A percentile compares a stretch with the other conserved stretches of the same genome.
These are phyloP conservation scores for Cyclanthera cordifolia DNA, from an alignment of 306 rosid genomes.

Conservation along the genomic window DNA sequence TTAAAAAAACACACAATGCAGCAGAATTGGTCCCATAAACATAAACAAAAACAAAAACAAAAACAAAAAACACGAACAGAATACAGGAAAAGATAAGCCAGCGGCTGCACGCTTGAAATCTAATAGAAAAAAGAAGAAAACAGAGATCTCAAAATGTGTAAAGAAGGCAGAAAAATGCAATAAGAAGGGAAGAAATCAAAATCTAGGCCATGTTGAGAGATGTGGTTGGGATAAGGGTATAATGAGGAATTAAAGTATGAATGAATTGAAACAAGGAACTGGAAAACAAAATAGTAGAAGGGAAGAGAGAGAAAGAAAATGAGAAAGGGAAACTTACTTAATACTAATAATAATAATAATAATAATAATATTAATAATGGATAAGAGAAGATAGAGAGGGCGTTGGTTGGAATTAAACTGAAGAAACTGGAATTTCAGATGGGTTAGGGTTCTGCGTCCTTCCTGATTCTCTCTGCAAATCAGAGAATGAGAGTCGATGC, in stretches of 20 bases:
- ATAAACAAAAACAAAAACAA: too few relatives aligned
- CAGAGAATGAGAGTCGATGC: constrained; percentile 17
- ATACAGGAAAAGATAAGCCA: background rate
- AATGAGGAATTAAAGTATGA: background rate
- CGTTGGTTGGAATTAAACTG: constrained; percentile 32
- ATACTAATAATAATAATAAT: constrained; percentile 33
- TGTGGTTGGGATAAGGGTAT: constrained; percentile 14
- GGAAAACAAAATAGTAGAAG: constrained; percentile 1
- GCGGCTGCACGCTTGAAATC: too few relatives aligned
- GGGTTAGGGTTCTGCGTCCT: constrained; percentile 11
- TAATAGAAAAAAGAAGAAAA: background rate
- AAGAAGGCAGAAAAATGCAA: background rate
- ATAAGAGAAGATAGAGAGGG: constrained; percentile 44
- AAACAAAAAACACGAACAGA: background rate
- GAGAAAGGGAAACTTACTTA: constrained; percentile 34
- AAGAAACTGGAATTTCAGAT: constrained; percentile 17
- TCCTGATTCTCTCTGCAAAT: constrained; percentile 59
- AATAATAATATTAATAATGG: constrained; percentile 45
- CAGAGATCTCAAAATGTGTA: constrained; percentile 1
- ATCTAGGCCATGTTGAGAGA: constrained; percentile 4
- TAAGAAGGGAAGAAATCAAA: too few relatives aligned
- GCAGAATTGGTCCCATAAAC: background rate
- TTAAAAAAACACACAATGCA: constrained; percentile 1
- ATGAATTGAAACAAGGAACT: background rate
- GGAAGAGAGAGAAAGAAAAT: constrained; percentile 8